Percentiles rank a stretch among this genome's conserved stretches.
phyloP scores from a whole-genome alignment of 306 rosid species.

The Biancaea sappan region DNA sequence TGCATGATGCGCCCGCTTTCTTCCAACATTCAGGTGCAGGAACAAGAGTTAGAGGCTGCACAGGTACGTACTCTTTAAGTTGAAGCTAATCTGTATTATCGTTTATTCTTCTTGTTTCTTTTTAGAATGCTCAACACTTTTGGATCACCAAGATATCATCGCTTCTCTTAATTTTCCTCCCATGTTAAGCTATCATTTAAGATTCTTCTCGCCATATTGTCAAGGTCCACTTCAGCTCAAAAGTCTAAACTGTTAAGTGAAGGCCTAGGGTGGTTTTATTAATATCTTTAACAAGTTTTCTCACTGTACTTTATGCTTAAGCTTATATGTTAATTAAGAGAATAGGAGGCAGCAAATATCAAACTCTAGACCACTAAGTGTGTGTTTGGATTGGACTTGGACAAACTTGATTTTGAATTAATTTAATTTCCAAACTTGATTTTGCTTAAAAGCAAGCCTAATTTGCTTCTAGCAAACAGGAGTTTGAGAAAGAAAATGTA shows the following conservation, averaged over 20 bases:
- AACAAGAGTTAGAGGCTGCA: slow-evolving; percentile 76
- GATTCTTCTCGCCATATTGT: not conserved
- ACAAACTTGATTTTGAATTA: no score
- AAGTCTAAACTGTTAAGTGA: not conserved
- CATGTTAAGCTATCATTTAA: not conserved
- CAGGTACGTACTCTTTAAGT: slow-evolving; percentile 47
- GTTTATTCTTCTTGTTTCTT: not conserved
- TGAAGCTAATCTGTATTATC: slow-evolving; percentile 1
- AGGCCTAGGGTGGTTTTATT: no score
- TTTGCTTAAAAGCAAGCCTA: no score
- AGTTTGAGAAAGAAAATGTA: no score
- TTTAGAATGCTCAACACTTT: slow-evolving; percentile 15
- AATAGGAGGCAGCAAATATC: no score
- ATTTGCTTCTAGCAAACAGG: no score
- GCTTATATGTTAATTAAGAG: not conserved
- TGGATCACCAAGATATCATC: slow-evolving; percentile 16
- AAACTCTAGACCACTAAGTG: not conserved
- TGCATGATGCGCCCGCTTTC: slow-evolving; percentile 78
- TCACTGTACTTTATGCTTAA: not conserved
- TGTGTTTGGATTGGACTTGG: no score
- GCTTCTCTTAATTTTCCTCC: slow-evolving; percentile 3
- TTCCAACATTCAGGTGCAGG: slow-evolving; percentile 67
- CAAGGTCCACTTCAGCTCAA: not conserved
- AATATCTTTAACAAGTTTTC: no score
- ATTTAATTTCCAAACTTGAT: no score